Conservation (phyloP, 148 eudicot species). For the Oxyria digyna region DNA sequence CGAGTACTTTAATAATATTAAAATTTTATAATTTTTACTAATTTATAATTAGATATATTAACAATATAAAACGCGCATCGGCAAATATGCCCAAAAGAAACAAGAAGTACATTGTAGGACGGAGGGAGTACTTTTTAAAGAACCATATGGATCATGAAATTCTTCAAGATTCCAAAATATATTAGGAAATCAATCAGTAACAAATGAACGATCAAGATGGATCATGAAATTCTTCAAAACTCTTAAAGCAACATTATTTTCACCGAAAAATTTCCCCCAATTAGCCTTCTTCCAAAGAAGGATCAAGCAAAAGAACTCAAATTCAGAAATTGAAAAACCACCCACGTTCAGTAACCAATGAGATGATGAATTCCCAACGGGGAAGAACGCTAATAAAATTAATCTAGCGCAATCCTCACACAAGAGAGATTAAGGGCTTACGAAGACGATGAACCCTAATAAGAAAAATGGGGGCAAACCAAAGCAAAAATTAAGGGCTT, state of each 20-base stretch:
- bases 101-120: too few species aligned
- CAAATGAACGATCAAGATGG: not conserved
- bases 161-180: not conserved
- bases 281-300: not conserved
- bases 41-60: too few species aligned
- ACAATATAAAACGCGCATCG: too few species aligned
- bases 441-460: too few species aligned
- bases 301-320: not conserved
- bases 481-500: too few species aligned
- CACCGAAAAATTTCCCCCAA: not conserved
- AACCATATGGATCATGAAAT: not conserved
- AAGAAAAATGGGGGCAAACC: too few species aligned
- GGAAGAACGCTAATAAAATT: not conserved
- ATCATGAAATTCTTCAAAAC: not conserved
- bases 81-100: too few species aligned
- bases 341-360: not conserved
- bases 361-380: not conserved
- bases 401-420: not conserved
- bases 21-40: too few species aligned
- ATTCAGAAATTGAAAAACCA: not conserved
- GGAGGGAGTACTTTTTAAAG: not conserved
- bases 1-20: too few species aligned
- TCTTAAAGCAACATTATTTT: not conserved
- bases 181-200: not conserved
- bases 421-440: too few species aligned